Base-by-base conservation (phyloP, 352 stramenopile genomes). In the Phytopythium chamaehyphon region DNA sequence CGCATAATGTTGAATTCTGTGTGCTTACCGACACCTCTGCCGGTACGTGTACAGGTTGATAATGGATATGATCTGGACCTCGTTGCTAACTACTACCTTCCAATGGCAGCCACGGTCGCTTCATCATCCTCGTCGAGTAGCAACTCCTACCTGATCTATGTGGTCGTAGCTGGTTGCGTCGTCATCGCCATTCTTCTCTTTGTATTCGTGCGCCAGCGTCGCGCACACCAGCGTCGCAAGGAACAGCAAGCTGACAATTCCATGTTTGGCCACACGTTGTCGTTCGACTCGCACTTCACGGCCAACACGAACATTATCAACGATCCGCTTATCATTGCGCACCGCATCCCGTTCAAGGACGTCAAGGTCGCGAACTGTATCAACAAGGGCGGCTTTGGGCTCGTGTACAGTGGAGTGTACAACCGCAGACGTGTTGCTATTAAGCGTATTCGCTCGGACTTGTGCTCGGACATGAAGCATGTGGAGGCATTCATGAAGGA, bases 371-470 rank as follows among this genome's bases (percentile, higher is more conserved):
- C 64, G 15, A 76, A 79, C 28, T 82, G 67, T 31, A 75, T 88
- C 56, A 80, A 68, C 54, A 81, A 85, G 38, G 77, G 77, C 33
- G 74, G 72, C 15, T 86, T 85, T 47, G 77, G 77, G 18, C 50
- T 83, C 19, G 74, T 88, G 12, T 88, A 82, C 55, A 77, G 64
- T 28, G 77, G 77, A 16, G 65, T 77, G 15, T 88, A 85, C 62
- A 75, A 82, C 36, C 65, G 68, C 4, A 72, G 69, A 26, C 70
- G 65, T 11, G 77, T 88, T 9, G 77, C 77, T 19, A 88, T 88
- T 55, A 88, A 88, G 64, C 67, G 66, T 19, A 78, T 88, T 51
- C 66, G 67, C 18, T 66, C 67, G 8, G 77, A 88, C 35, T 42
- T 72, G 19, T 69, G 63, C 24, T 50, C 64, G 18, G 65, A 83